phyloP scores from a whole-genome alignment of 2,329 filamentous ascomycete species.

The Aspergillus candidus region DNA sequence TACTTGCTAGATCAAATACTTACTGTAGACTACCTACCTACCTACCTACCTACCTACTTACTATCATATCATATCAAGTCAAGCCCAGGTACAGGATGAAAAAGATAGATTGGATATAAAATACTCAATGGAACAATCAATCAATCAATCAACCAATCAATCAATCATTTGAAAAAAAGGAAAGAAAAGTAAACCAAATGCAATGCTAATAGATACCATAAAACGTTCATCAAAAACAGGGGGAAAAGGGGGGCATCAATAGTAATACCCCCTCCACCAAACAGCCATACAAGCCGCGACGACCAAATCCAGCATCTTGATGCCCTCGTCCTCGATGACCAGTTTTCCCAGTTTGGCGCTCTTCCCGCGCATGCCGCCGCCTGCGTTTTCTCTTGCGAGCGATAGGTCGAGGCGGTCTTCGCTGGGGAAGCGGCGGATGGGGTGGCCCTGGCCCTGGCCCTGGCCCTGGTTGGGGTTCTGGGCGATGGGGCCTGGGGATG shows the following conservation, averaged over 20 bases:
- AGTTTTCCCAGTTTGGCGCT: slow-evolving; percentile 91
- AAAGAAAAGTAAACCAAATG: too few relatives aligned
- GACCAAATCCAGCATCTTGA: slow-evolving; percentile 92
- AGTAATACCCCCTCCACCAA: slow-evolving; percentile 81
- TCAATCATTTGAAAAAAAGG: too few relatives aligned
- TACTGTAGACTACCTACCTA: too few relatives aligned
- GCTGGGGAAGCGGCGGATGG: slow-evolving; percentile 24
- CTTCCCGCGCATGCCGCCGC: slow-evolving; percentile 78
- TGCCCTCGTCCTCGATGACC: slow-evolving; percentile 78
- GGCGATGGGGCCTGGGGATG: slow-evolving; percentile 5
- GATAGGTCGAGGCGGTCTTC: slow-evolving; percentile 60
- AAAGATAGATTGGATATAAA: slow-evolving; percentile 1
- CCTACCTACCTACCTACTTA: too few relatives aligned
- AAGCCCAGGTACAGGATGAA: background rate
- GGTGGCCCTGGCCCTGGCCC: background rate
- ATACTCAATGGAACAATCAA: too few relatives aligned
- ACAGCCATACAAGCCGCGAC: slow-evolving; percentile 87
- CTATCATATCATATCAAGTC: too few relatives aligned
- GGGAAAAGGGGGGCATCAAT: slow-evolving; percentile 11
- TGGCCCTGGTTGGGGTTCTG: too few relatives aligned
- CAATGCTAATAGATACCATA: too few relatives aligned
- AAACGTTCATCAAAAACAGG: too few relatives aligned
- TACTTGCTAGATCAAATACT: too few relatives aligned
- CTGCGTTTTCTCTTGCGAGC: slow-evolving; percentile 74
- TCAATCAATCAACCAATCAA: too few relatives aligned